A percentile compares a stretch with the other conserved stretches of the same genome.
phyloP scores from a whole-genome alignment of 2,329 filamentous ascomycete species.

The Dactylellina sp. region DNA sequence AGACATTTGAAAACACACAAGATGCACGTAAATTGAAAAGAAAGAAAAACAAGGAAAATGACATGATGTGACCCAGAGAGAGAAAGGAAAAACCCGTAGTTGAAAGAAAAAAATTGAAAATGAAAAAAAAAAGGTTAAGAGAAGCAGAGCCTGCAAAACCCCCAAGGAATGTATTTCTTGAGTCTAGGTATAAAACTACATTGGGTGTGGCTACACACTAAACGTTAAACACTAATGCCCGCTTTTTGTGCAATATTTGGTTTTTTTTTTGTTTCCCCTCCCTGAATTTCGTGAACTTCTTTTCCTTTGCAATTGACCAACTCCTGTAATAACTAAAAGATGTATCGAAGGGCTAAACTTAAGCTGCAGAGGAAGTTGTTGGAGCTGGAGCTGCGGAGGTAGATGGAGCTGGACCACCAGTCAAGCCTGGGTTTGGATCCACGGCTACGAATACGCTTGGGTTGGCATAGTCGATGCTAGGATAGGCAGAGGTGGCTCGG shows the following conservation, averaged over 20 bases:
- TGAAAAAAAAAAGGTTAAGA: conserved; percentile 27
- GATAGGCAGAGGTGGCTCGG: conserved; percentile 32
- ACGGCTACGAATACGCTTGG: conserved; percentile 25
- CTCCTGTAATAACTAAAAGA: background rate
- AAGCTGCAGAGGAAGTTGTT: background rate
- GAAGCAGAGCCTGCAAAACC: conserved; percentile 31
- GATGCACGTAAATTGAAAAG: background rate
- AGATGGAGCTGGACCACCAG: conserved; percentile 16
- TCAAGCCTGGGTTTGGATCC: conserved; percentile 21
- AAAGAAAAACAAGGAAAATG: conserved; percentile 5
- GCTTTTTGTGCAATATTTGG: conserved; percentile 16
- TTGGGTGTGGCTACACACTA: conserved; percentile 44
- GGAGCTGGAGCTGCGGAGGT: conserved; percentile 5
- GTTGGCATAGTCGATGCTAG: conserved; percentile 47
- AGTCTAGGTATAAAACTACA: conserved; percentile 57
- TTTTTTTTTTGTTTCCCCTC: background rate
- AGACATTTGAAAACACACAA: conserved; percentile 5
- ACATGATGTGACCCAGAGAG: conserved; percentile 30
- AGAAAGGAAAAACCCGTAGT: conserved; percentile 35
- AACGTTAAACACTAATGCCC: conserved; percentile 53
- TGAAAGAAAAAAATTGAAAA: conserved; percentile 14
- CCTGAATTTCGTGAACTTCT: too few relatives aligned
- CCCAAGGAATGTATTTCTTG: conserved; percentile 55
- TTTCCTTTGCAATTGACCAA: background rate
- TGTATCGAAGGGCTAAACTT: conserved; percentile 7